Base-by-base conservation (phyloP, 306 rosid genomes). In the Prunus davidiana region DNA sequence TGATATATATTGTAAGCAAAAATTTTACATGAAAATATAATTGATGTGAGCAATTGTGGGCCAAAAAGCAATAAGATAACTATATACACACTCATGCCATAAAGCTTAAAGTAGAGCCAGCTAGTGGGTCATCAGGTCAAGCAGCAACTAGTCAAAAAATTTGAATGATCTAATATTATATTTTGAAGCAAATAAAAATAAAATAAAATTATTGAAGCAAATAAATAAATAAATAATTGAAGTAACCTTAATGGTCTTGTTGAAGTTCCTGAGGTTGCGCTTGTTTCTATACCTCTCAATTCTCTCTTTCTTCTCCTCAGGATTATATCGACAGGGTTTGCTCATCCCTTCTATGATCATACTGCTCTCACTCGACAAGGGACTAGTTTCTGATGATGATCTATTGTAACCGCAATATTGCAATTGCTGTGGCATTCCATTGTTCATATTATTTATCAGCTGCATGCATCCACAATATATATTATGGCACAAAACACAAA, bases 341-440 rank as follows among this genome's bases (percentile, higher is more conserved):
- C 75, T 87, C 99, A 96, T 96, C 7, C 94, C 97, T 86, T 92
- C 93, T 11, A 96, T 93, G 78, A 96, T 96, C 84, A 90, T 80
- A 46, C 84, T 88, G 52, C 92, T 92, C 82, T 96, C 99, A 55
- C 84, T 92, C 11, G 92, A 86, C 65, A 87, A 60, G 16, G 86
- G 78, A 67, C 93, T 91, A 64, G 88, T 89, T 41, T 89, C 96
- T 66, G 88, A 67, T 41, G 88, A 67, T 41, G 71, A 72, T 58
- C 69, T 45, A n/a, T 20, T 74, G 65, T 69, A 74, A 52, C 82
- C 75, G 72, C 80, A 71, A n/a, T 58, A 80, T 28, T 82, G 86
- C 82, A 71, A 3, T 25, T 74, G 78, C 69, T 74, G 78, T 41
- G 46, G 77, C 47, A 45, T 28, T 46, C 77, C 60, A 47, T 73